These are phyloP conservation scores for Solanum piurae DNA, from an alignment of 257 asterid species.

Conservation along the genomic window DNA sequence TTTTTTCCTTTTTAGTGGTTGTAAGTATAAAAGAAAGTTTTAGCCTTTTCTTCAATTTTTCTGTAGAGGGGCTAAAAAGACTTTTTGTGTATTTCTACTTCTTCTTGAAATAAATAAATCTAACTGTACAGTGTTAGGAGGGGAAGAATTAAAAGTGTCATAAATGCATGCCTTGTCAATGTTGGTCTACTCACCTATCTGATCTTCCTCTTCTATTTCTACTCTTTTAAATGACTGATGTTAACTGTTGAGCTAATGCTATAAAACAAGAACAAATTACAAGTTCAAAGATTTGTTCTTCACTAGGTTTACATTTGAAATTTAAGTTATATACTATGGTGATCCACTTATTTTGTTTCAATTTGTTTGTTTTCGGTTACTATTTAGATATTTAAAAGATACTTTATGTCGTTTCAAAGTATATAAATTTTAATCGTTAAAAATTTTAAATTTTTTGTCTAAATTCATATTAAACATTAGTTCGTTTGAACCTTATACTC, in stretches of 20 bases:
- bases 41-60: neutral
- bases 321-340: neutral
- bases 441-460: no score
- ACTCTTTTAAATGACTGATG: neutral
- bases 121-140: slow-evolving; percentile 21
- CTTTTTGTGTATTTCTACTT: neutral
- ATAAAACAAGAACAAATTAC: neutral
- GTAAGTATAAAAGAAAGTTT: neutral
- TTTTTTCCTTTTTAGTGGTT: neutral
- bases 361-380: neutral
- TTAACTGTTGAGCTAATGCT: neutral
- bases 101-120: neutral
- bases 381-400: neutral
- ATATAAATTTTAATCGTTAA: no score
- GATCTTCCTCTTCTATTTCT: neutral
- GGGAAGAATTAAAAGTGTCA: slow-evolving; percentile 1
- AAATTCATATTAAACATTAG: neutral
- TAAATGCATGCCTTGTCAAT: slow-evolving; percentile 8
- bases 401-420: neutral
- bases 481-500: neutral
- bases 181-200: neutral
- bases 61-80: neutral
- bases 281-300: neutral
- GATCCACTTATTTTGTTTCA: neutral
- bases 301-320: neutral